These are phyloP conservation scores for Saprolegnia parasitica DNA, from an alignment of 352 stramenopile genomes.

Conservation along the genomic window DNA sequence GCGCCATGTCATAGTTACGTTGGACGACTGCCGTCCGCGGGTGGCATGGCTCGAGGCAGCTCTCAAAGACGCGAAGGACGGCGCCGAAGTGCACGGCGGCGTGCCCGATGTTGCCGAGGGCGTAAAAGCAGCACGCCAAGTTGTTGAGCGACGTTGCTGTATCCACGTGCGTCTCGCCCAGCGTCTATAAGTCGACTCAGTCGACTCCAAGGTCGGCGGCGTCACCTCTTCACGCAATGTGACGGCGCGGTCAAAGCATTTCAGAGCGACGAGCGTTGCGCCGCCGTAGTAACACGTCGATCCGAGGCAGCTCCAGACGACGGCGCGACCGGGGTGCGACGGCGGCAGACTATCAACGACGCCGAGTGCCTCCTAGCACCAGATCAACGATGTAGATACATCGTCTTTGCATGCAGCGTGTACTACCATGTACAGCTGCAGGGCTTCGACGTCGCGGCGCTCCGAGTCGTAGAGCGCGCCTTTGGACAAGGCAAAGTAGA, in stretches of 20 bases:
- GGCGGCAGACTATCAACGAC: constrained; percentile 32
- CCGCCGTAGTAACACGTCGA: constrained; percentile 54
- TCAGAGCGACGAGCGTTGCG: constrained; percentile 44
- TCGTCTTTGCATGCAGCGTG: no score
- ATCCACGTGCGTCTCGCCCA: constrained; percentile 44
- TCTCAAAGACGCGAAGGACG: constrained; percentile 7
- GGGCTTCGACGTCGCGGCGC: constrained; percentile 44
- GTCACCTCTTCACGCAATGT: constrained; percentile 34
- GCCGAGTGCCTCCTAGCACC: constrained; percentile 8
- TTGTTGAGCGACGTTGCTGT: constrained; percentile 73
- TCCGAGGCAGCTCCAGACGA: constrained; percentile 50
- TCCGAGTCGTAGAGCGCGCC: constrained; percentile 58
- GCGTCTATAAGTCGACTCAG: constrained; percentile 4
- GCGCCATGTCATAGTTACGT: constrained; percentile 19
- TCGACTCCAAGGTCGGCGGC: not conserved
- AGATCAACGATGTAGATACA: not conserved
- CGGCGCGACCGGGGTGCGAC: constrained; percentile 36
- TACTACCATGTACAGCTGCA: constrained; percentile 37
- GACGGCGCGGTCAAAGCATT: constrained; percentile 54
- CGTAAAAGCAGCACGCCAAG: constrained; percentile 55
- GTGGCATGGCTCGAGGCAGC: constrained; percentile 3
- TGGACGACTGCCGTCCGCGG: constrained; percentile 15
- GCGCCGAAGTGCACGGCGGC: constrained; percentile 30
- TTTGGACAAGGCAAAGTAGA: constrained; percentile 51
- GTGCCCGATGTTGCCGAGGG: constrained; percentile 38